These are phyloP conservation scores for Agaricus blazei DNA, from an alignment of 768 basidiomycete genomes.

Conservation along the genomic window DNA sequence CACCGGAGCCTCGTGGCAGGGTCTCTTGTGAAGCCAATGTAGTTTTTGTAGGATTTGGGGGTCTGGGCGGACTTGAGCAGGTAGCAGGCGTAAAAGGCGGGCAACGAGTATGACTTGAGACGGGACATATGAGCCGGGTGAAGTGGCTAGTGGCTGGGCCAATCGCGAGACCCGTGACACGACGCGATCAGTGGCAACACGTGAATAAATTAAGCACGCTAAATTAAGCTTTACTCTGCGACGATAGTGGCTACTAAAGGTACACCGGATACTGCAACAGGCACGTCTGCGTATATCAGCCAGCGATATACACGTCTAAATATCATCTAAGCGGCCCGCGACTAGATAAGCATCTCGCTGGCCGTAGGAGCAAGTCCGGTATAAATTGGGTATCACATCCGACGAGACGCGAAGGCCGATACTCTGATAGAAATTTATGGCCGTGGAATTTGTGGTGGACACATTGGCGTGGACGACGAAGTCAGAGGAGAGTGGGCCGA, in stretches of 20 bases:
- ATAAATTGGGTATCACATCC: constrained; percentile 32
- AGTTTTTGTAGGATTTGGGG: constrained; percentile 53
- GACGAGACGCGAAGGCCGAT: constrained; percentile 33
- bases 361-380: constrained; percentile 28
- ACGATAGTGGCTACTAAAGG: not conserved
- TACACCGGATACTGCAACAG: constrained; percentile 21
- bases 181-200: constrained; percentile 2
- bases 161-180: not conserved
- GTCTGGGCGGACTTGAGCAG: constrained; percentile 64
- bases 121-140: not conserved
- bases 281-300: constrained; percentile 15
- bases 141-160: not conserved
- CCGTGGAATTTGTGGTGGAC: constrained; percentile 35
- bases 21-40: constrained; percentile 70
- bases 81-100: constrained; percentile 80
- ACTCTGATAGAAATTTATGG: constrained; percentile 38
- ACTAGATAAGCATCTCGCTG: constrained; percentile 40
- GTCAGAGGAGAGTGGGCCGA: constrained; percentile 20
- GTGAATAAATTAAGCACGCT: not conserved
- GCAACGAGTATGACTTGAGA: constrained; percentile 38
- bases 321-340: constrained; percentile 6
- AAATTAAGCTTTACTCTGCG: no score
- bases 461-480: constrained; percentile 39
- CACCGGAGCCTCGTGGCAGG: constrained; percentile 64
- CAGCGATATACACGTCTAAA: constrained; percentile 1